Base-by-base conservation (phyloP, 2,329 filamentous ascomycete species). In the Ploettnerulaceae sp. region DNA sequence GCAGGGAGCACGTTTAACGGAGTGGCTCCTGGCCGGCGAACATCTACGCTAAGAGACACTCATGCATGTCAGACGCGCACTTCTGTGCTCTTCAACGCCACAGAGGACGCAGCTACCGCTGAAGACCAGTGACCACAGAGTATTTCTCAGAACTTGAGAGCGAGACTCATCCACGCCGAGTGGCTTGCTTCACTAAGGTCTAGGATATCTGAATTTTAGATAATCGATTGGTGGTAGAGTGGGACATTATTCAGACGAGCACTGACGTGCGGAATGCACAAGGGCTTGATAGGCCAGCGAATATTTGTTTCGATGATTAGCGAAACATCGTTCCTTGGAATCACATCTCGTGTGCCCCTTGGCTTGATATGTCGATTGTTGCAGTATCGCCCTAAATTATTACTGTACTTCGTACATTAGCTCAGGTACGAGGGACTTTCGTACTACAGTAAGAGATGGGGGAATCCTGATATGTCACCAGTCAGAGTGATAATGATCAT, bases 231-330 rank as follows among this genome's bases (percentile, higher is more conserved):
- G 52, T 14, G 32, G 38, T 43, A 54, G 37, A 47, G 46, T 29
- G 26, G 35, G 20, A 49, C 47, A 35, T 24, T 52, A 37, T 45
- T 50, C 44, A 47, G 20, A 37, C 12, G 35, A 46, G 44, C 45
- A 48, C 42, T 45, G 47, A 52, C 41, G 33, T 48, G 40, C 49
- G 34, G 41, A 41, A 25, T 20, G 34, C 28, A 32, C 45, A 49
- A 34, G 47, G 51, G 47, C 26, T 44, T 41, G 50, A 54, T 56
- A 52, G 54, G 54, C 47, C 49, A 45, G 31, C 33, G 51, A 41
- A 33, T 25, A 28, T 49, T 56, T 56, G 54, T 54, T 56, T 54
- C 52, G 47, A 52, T 24, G 24, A 9, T 41, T 37, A 31, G 36
- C 53, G 50, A 53, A 56, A 53, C 53, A 34, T 49, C 12, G 15